Percentiles rank a stretch among this genome's conserved stretches.
Conservation (phyloP, 2,329 filamentous ascomycete genomes). For the Incumbomyces delicatus region DNA sequence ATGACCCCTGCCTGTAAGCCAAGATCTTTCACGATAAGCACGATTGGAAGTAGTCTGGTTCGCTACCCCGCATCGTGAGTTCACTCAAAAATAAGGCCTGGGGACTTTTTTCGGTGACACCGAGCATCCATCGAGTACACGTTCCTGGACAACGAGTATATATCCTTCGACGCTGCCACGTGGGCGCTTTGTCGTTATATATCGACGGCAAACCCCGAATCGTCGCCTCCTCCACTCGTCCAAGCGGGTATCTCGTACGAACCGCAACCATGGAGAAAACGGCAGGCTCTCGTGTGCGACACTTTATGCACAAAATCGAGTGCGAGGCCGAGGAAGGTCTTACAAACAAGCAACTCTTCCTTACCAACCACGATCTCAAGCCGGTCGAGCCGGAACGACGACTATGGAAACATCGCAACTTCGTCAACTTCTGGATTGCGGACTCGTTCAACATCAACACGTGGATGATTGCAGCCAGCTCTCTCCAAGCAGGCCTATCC, state of each 20-base stretch:
- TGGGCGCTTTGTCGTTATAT: neutral
- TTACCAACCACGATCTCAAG: slow-evolving; percentile 39
- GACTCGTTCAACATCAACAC: slow-evolving; percentile 30
- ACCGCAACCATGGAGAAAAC: slow-evolving; percentile 1
- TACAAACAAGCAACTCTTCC: slow-evolving; percentile 38
- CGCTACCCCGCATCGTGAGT: too few species aligned
- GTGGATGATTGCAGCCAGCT: slow-evolving; percentile 29
- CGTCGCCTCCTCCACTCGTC: neutral
- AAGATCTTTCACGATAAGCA: too few species aligned
- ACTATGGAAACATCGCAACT: slow-evolving; percentile 29
- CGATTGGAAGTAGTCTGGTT: too few species aligned
- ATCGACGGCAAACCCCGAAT: neutral
- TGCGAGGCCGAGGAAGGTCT: slow-evolving; percentile 69
- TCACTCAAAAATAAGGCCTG: too few species aligned
- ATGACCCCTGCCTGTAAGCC: too few species aligned
- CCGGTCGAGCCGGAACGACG: slow-evolving; percentile 31
- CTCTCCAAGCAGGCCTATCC: slow-evolving; percentile 30
- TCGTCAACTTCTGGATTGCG: slow-evolving; percentile 33
- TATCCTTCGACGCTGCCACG: neutral
- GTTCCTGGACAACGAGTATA: neutral
- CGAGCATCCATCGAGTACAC: slow-evolving; percentile 5
- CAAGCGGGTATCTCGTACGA: too few species aligned
- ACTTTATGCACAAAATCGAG: slow-evolving; percentile 23
- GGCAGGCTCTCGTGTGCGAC: neutral
- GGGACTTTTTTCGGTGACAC: slow-evolving; percentile 2